These are phyloP conservation scores for Coffea eugenioides DNA, from an alignment of 257 asterid species.

Conservation along the genomic window DNA sequence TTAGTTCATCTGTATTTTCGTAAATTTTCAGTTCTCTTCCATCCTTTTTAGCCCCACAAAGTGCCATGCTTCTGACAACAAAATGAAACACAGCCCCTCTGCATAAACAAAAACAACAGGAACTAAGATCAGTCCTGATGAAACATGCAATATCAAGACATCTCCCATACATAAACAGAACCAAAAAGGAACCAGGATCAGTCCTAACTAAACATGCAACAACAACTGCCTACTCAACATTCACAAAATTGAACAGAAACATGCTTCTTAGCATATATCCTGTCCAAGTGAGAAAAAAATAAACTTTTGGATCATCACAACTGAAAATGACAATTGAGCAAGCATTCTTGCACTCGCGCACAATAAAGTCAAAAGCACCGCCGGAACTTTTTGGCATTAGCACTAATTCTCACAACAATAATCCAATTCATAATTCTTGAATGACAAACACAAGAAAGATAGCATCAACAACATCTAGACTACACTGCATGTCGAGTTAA, in stretches of 20 bases:
- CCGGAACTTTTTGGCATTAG: not conserved
- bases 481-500: slow-evolving; percentile 8
- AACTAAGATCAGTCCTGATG: slow-evolving; percentile 15
- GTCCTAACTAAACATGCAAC: slow-evolving; percentile 20
- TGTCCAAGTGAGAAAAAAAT: not conserved
- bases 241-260: slow-evolving; percentile 11
- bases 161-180: slow-evolving; percentile 22
- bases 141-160: slow-evolving; percentile 23
- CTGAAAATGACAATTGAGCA: slow-evolving; percentile 11
- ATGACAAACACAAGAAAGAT: not conserved
- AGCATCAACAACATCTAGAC: not conserved
- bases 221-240: slow-evolving; percentile 1
- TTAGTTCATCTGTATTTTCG: slow-evolving; percentile 63
- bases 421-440: not conserved
- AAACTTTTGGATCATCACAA: not conserved
- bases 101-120: slow-evolving; percentile 20
- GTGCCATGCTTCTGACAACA: slow-evolving; percentile 61
- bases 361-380: not conserved
- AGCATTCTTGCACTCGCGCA: not conserved
- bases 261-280: not conserved
- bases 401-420: slow-evolving; percentile 1
- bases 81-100: slow-evolving; percentile 24
- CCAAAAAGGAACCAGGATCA: slow-evolving; percentile 7
- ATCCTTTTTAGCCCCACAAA: slow-evolving; percentile 42
- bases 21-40: slow-evolving; percentile 67